phyloP scores from a whole-genome alignment of 2,329 filamentous ascomycete species.

The Trichophyton equinum region DNA sequence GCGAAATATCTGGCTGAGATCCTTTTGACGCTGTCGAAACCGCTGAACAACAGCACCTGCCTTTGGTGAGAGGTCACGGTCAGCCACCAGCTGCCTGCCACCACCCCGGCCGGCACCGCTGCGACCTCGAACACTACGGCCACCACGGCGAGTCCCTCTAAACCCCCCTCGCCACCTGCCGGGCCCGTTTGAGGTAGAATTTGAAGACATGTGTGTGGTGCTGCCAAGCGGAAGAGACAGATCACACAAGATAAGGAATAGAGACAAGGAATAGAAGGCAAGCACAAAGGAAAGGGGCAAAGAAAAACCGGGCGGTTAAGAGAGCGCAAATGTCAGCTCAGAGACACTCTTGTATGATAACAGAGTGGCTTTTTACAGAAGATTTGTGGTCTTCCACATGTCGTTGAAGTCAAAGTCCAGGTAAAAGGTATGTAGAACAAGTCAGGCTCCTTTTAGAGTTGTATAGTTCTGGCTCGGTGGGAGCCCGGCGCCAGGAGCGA shows the following conservation, averaged over 20 bases:
- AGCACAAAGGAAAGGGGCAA: too few species aligned
- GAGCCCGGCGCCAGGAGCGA: background rate
- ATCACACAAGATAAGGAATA: background rate
- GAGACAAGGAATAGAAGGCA: background rate
- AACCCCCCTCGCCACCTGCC: constrained; percentile 20
- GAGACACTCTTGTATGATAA: background rate
- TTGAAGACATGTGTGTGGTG: constrained; percentile 10
- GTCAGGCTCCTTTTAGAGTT: background rate
- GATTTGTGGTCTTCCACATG: background rate
- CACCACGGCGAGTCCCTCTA: constrained; percentile 10
- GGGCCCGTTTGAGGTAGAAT: constrained; percentile 8
- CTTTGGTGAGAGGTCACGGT: constrained; percentile 23
- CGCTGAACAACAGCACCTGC: constrained; percentile 26
- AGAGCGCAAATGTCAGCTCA: background rate
- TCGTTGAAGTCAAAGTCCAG: background rate
- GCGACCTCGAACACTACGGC: constrained; percentile 22
- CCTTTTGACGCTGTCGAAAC: constrained; percentile 31
- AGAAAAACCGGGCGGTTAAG: background rate
- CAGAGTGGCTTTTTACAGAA: background rate
- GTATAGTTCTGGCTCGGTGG: background rate
- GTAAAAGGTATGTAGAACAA: background rate
- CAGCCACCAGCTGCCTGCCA: constrained; percentile 21
- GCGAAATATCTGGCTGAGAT: constrained; percentile 32
- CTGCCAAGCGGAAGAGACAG: background rate
- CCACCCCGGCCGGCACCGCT: constrained; percentile 19